Conservation (phyloP, 2,329 filamentous ascomycete species). For the Apiospora arundinis region DNA sequence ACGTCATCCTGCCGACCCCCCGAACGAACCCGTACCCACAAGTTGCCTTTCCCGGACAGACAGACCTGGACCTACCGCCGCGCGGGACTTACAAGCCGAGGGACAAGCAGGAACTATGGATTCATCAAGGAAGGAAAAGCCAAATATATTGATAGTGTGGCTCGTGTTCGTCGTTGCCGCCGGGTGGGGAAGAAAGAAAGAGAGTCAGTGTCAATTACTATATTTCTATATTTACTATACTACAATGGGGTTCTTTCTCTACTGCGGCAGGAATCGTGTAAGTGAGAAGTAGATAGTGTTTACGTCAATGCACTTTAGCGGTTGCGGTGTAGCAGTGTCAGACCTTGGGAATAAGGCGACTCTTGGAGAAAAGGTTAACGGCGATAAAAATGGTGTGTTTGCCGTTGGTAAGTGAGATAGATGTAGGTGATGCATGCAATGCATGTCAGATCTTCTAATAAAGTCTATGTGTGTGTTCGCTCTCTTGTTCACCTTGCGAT, state of each 20-base stretch:
- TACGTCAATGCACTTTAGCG: too few species aligned
- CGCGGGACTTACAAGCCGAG: background rate
- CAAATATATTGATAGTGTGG: background rate
- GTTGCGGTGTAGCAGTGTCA: background rate
- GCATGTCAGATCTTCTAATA: slow-evolving; percentile 7
- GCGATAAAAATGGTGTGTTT: background rate
- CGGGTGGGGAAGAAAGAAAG: background rate
- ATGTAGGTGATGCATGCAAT: slow-evolving; percentile 4
- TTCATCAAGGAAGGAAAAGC: background rate
- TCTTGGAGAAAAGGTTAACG: too few species aligned
- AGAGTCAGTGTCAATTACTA: background rate
- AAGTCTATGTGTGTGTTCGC: background rate
- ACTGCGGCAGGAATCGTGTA: too few species aligned
- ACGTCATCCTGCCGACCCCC: slow-evolving; percentile 3
- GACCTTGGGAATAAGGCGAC: too few species aligned
- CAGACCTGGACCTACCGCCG: too few species aligned
- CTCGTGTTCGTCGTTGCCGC: background rate
- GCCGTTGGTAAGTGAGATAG: background rate
- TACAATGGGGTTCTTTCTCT: too few species aligned
- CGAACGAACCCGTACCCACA: background rate
- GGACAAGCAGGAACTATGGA: background rate
- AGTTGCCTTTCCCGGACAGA: background rate
- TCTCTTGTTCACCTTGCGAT: background rate
- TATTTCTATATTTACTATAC: background rate
- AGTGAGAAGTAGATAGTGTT: too few species aligned